phyloP scores from a whole-genome alignment of 2,329 filamentous ascomycete genomes.

The Neopestalotiopsis clavispora region DNA sequence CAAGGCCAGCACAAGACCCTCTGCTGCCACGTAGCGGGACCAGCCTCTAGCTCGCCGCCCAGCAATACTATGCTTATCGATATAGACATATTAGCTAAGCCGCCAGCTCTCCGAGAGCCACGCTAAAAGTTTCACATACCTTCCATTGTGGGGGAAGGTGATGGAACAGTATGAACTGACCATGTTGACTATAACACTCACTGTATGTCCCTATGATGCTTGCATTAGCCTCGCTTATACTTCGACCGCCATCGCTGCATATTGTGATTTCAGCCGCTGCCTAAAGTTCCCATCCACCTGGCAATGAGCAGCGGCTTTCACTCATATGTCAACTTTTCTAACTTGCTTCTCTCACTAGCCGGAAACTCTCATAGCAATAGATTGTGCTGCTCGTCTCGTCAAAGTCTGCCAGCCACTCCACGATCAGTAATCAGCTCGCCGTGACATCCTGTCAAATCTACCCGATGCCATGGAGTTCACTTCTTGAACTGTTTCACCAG shows the following conservation, averaged over 20 bases:
- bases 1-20: not conserved
- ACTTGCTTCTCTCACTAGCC: not conserved
- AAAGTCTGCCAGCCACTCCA: not conserved
- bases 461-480: not conserved
- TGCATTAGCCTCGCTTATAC: not conserved
- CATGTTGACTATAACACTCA: not conserved
- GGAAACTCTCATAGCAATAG: not conserved
- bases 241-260: not conserved
- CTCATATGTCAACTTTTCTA: not conserved
- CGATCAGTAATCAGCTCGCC: not conserved
- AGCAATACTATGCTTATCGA: not conserved
- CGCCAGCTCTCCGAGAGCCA: not conserved
- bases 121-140: too few species aligned
- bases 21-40: constrained; percentile 1
- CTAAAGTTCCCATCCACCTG: not conserved
- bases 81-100: not conserved
- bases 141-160: too few species aligned
- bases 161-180: not conserved
- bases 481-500: not conserved
- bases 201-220: not conserved
- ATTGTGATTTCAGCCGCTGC: not conserved
- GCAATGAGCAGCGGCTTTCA: not conserved
- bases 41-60: not conserved
- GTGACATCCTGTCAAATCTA: not conserved
- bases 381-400: not conserved